These are phyloP conservation scores for Clarkia xantiana DNA, from an alignment of 345 rosid species.

Conservation along the genomic window DNA sequence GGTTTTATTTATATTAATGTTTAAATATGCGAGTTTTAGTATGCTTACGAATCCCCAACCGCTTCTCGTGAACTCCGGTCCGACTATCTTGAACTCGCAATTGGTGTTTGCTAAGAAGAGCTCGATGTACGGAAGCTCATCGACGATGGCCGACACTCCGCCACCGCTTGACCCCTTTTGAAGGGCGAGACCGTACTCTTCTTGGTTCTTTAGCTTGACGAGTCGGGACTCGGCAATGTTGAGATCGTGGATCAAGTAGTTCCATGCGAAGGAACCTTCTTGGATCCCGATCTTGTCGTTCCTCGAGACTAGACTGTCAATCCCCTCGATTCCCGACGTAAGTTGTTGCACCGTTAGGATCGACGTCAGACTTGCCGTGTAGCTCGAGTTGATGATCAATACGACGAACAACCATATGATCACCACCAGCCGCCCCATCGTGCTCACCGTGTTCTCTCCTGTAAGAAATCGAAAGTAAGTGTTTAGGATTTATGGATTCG, in stretches of 20 bases:
- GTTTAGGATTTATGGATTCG: too few relatives aligned
- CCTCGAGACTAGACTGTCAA: conserved; percentile 52
- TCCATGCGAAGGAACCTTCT: conserved; percentile 74
- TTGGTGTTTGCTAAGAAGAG: conserved; percentile 49
- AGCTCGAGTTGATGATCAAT: conserved; percentile 88
- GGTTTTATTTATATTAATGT: too few relatives aligned
- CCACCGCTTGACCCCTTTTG: conserved; percentile 43
- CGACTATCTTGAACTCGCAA: conserved; percentile 61
- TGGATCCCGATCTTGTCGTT: conserved; percentile 71
- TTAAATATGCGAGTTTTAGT: neutral
- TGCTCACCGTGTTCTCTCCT: conserved; percentile 77
- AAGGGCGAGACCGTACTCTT: conserved; percentile 42
- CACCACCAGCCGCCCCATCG: conserved; percentile 68
- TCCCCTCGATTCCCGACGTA: conserved; percentile 63
- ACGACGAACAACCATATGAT: conserved; percentile 90
- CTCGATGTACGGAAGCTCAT: conserved; percentile 81
- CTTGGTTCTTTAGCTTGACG: conserved; percentile 28
- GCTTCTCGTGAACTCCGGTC: conserved; percentile 78
- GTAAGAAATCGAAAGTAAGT: too few relatives aligned
- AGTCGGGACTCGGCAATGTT: conserved; percentile 59
- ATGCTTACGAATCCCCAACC: conserved; percentile 96
- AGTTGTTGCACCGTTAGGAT: conserved; percentile 85
- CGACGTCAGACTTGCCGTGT: conserved; percentile 91
- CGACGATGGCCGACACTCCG: conserved; percentile 86
- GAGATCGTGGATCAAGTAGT: conserved; percentile 69